Base-by-base conservation (phyloP, 305 asterid species). In the Fraxinus xanthoxyloides region DNA sequence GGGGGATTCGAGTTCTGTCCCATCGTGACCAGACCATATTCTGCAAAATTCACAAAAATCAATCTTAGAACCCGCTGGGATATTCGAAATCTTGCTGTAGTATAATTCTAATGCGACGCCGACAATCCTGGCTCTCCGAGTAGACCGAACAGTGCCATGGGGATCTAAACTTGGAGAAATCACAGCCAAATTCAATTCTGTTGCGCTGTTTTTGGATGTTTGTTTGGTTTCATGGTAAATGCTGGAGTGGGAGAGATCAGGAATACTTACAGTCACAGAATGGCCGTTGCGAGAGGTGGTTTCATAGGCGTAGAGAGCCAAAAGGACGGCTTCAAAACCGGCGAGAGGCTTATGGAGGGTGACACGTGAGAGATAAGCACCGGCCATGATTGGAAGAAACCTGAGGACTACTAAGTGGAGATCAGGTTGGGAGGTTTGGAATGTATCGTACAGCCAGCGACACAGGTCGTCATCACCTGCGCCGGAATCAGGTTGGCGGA, bases 391-490 rank as follows among this genome's bases (percentile, higher is more conserved):
- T 2, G 99, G 99, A 78, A 95, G 80, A 84, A 88, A 94, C n/a
- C 92, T 90, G 86, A 94, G 97, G 82, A 95, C 98, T 38, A 91
- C 93, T 32, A 95, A 89, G 34, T 91, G 97, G 85, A 95, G 99
- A 59, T 90, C 91, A n/a, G 92, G 88, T 51, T 86, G 89, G 78
- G 88, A 81, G 82, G 98, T 85, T 82, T 92, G 97, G 90, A 95
- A 95, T 26, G 99, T 94, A 83, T 95, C 99, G 89, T 94, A 95
- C 34, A 95, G 96, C 99, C 99, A 95, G 0, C 96, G 97, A 80
- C 98, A 95, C 76, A 95, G 92, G 85, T 84, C 83, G 88, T 95
- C 92, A 73, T 92, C 89, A 0, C 91, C 98, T 32, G 91, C 87
- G 80, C 98, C 97, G 69, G 99, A 92, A 40, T 90, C 89, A 19